Evolutionary conservation across 257 asterid species (phyloP), one percentile per base, ranked within the genome.

Genomic region (Fraxinus quadrangulata): DNA sequence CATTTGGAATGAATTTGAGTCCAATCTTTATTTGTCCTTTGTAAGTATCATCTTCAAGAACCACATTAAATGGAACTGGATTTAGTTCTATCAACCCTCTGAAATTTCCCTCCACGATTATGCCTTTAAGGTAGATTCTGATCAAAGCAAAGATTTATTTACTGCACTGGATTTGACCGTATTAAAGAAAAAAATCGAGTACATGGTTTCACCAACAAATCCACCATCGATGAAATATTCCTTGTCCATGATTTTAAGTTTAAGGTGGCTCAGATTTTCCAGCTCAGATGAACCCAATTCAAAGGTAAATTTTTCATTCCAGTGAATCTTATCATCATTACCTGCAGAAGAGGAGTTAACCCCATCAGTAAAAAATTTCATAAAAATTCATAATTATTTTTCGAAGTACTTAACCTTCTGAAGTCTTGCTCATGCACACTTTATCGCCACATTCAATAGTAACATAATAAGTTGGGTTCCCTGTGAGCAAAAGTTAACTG

Each of bases 201-300:
- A 88, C 98, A 70, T 77, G 49, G 96, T 90, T 86, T 94, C 90
- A 37, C 98, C 98, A 4, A 89, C 90, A 81, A 83, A 80, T 81
- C 83, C 87, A 17, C 78, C 87, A 5, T 79, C 84, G 11, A 75
- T 56, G 79, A 90, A 86, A 71, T 75, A 81, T 39, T 86, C 85
- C 78, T 88, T 88, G 31, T 85, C 88, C 89, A 92, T 86, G 67
- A 94, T 91, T 78, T 70, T 85, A 31, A 94, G 78, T 74, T 85
- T 89, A 74, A 94, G 92, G 85, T 89, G 81, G 84, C 80, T 82
- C 54, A 83, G 79, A 30, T 80, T 54, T 68, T 92, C 88, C 77
- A 81, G 14, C 49, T 86, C 89, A 4, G 83, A 21, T 8, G 80
- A 68, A 34, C 89, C 81, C 78, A 92, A 37, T 79, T 84, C 87